Conservation (phyloP, 805 yeast genomes). For the Debaryomyces prosopidis region DNA sequence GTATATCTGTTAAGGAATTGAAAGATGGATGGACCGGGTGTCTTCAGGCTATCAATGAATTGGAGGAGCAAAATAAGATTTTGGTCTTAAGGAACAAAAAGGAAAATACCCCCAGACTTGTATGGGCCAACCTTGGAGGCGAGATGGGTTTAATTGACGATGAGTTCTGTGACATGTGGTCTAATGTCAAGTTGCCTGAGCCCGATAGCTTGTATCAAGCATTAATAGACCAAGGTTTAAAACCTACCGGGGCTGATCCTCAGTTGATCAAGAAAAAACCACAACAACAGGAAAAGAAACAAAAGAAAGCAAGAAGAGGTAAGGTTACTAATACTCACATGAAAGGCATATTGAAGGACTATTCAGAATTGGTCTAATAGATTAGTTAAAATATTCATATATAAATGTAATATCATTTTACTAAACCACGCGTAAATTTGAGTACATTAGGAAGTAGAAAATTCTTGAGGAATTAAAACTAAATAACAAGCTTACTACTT, state of each 20-base stretch:
- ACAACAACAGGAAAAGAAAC: slow-evolving; percentile 63
- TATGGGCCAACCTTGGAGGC: slow-evolving; percentile 87
- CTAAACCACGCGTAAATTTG: background rate
- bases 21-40: slow-evolving; percentile 97
- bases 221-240: slow-evolving; percentile 80
- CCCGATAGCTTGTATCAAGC: slow-evolving; percentile 78
- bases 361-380: slow-evolving; percentile 41
- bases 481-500: background rate
- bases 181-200: slow-evolving; percentile 72
- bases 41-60: slow-evolving; percentile 68
- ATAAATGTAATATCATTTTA: background rate
- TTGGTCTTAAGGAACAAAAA: slow-evolving; percentile 87
- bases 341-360: slow-evolving; percentile 93
- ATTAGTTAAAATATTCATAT: background rate
- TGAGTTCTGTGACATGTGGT: slow-evolving; percentile 85
- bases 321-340: slow-evolving; percentile 95
- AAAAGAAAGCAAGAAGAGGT: slow-evolving; percentile 88
- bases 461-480: background rate
- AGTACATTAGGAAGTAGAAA: background rate
- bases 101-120: slow-evolving; percentile 87
- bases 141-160: slow-evolving; percentile 70
- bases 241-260: slow-evolving; percentile 99
- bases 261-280: slow-evolving; percentile 74
- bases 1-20: slow-evolving; percentile 76
- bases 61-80: slow-evolving; percentile 76